Percentiles rank a stretch among this genome's conserved stretches.
Evolutionary conservation across 1,284 basidiomycete genomes (phyloP).

Genomic region (Polyporus tsugae): DNA sequence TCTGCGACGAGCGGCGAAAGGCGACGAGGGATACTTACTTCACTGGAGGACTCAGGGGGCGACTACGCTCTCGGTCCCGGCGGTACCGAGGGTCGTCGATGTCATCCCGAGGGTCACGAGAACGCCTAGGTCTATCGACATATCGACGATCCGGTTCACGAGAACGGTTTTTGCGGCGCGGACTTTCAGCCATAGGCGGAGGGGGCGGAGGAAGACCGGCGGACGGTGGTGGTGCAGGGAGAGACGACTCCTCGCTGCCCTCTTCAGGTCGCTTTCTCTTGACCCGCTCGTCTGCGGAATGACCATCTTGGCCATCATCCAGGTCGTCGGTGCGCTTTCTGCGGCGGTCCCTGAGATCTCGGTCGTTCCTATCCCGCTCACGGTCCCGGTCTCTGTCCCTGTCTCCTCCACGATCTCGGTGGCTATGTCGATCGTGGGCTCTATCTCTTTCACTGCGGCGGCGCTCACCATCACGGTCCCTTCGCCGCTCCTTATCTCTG

Average conservation of each 20-base stretch:
- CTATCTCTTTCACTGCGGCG: constrained; percentile 49
- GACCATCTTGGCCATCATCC: constrained; percentile 53
- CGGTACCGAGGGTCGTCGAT: constrained; percentile 58
- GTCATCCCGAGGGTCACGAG: constrained; percentile 66
- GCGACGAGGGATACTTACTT: constrained; percentile 18
- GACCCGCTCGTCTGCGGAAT: constrained; percentile 56
- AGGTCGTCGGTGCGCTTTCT: constrained; percentile 68
- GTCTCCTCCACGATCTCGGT: constrained; percentile 53
- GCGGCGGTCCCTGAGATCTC: constrained; percentile 60
- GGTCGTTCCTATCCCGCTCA: constrained; percentile 54
- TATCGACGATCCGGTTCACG: constrained; percentile 59
- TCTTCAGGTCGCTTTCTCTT: constrained; percentile 68
- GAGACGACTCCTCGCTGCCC: constrained; percentile 46
- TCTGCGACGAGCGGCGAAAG: not conserved
- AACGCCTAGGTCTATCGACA: constrained; percentile 53
- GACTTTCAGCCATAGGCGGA: constrained; percentile 60
- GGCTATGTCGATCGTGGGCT: constrained; percentile 50
- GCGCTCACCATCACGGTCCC: constrained; percentile 43
- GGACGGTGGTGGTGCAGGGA: constrained; percentile 50
- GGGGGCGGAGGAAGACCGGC: constrained; percentile 48
- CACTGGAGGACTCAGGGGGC: constrained; percentile 22
- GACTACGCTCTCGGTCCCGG: constrained; percentile 43
- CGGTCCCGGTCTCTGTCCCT: constrained; percentile 49
- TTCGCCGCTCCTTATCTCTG: constrained; percentile 51
- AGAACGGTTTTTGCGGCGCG: constrained; percentile 62